Evolutionary conservation across 495 filamentous ascomycete species (phyloP).

Genomic region (Neurospora tetrasperma): DNA sequence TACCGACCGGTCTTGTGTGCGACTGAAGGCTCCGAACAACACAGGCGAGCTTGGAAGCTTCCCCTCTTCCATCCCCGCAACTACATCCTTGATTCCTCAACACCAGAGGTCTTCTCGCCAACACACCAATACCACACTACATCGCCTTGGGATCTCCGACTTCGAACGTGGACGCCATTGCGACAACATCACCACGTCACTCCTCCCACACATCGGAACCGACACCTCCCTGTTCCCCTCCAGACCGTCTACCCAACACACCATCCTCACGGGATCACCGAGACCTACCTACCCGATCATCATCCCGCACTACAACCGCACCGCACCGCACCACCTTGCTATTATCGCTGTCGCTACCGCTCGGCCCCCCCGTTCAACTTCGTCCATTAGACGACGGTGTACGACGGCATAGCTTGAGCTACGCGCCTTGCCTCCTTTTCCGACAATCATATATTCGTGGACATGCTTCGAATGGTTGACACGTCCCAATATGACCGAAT

Average conservation of each 20-base stretch:
- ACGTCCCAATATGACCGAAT: constrained; percentile 55
- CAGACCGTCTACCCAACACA: background rate
- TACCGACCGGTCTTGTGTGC: background rate
- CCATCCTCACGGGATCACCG: background rate
- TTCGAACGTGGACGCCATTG: background rate
- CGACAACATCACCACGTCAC: background rate
- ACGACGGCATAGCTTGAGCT: background rate
- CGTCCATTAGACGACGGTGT: background rate
- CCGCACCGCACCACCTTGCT: background rate
- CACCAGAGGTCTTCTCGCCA: background rate
- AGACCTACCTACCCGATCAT: background rate
- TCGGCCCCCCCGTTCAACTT: background rate
- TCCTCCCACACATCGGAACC: background rate
- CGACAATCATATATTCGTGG: constrained; percentile 10
- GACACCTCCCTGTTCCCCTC: background rate
- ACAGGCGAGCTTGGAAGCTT: background rate
- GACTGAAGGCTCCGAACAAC: background rate
- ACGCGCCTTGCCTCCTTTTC: background rate
- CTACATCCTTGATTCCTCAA: background rate
- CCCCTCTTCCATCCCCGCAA: background rate
- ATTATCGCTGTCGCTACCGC: background rate
- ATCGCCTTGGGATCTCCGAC: background rate
- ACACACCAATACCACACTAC: background rate
- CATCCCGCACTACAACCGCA: constrained; percentile 1
- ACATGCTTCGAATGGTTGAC: constrained; percentile 20